Base-by-base conservation (phyloP, 2,329 filamentous ascomycete genomes). In the Scedosporium minutisporum region DNA sequence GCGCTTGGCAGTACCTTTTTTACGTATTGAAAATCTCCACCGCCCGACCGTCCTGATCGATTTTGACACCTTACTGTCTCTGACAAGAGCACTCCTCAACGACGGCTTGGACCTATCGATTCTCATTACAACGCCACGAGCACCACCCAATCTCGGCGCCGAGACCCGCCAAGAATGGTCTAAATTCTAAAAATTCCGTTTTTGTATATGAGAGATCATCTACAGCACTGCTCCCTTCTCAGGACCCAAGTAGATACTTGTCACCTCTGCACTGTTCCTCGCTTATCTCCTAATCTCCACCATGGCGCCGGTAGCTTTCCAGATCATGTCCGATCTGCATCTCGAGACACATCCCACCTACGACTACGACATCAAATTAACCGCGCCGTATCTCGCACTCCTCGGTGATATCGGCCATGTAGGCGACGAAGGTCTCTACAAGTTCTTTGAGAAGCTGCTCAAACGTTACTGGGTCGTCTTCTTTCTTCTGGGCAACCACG, bases 331-430 rank as follows among this genome's bases (percentile, higher is more conserved):
- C 16, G 79, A 82, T 67, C 72, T 82, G 2, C 80, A 82, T 65
- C 72, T 82, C 48, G 78, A 82, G 66, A 70, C 70, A 9, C 46
- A 81, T n/a, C 62, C 64, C 25, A 60, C 64, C 42, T 65, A 65
- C 63, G 70, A 76, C 51, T 81, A 77, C 65, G 62, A 70, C 4
- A 74, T 81, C 55, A 64, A 68, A 1, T 73, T 74, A 5, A 71
- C 69, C 57, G 74, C 77, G 5, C 74, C 77, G 6, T 74, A 77
- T 63, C 72, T 82, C 1, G 78, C 78, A 3, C 75, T 82, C 3
- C 72, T 81, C 1, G 79, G 80, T 16, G 79, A 82, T 65, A 76
- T 82, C 60, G 78, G 78, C 33, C 71, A 76, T 61, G 69, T 76
- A 46, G 71, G 71, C 25, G 75, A 80, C 64, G 69, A 74, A 25